phyloP scores from a whole-genome alignment of 352 stramenopile genomes.

The Phytopythium helicoides region DNA sequence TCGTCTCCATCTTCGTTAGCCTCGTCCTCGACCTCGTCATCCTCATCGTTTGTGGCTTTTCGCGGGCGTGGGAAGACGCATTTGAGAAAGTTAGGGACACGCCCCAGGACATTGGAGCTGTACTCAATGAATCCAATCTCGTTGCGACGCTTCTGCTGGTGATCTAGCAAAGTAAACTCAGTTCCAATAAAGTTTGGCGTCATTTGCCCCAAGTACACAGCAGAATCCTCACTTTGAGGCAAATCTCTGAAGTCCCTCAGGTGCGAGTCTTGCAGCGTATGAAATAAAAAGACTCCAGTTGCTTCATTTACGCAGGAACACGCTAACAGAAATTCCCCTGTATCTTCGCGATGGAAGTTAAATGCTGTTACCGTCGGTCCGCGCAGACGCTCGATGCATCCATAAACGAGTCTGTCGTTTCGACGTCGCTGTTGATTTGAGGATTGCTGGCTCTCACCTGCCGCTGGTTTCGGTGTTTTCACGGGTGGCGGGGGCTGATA shows the following conservation, averaged over 20 bases:
- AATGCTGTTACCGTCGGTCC: constrained; percentile 82
- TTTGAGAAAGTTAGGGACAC: constrained; percentile 71
- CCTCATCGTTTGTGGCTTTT: constrained; percentile 7
- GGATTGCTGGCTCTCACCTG: background rate
- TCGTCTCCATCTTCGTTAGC: constrained; percentile 3
- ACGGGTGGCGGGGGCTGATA: constrained; percentile 36
- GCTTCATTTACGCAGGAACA: constrained; percentile 65
- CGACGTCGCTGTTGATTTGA: constrained; percentile 14
- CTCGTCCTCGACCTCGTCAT: constrained; percentile 9
- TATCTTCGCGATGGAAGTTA: constrained; percentile 82
- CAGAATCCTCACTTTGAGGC: constrained; percentile 71
- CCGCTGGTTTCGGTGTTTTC: background rate
- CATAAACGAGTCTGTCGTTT: constrained; percentile 62
- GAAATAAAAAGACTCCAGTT: constrained; percentile 75
- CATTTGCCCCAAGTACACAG: constrained; percentile 79
- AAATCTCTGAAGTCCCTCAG: constrained; percentile 67
- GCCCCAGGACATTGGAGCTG: constrained; percentile 75
- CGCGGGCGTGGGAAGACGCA: constrained; percentile 46
- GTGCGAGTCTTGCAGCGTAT: constrained; percentile 79
- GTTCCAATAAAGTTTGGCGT: constrained; percentile 80
- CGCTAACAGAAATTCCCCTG: constrained; percentile 71
- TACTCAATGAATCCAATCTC: constrained; percentile 81
- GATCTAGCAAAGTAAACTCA: constrained; percentile 82
- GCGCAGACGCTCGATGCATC: constrained; percentile 65
- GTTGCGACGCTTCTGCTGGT: constrained; percentile 61